Base-by-base conservation (phyloP, 2,329 filamentous ascomycete species). In the Colletotrichum camelliae region DNA sequence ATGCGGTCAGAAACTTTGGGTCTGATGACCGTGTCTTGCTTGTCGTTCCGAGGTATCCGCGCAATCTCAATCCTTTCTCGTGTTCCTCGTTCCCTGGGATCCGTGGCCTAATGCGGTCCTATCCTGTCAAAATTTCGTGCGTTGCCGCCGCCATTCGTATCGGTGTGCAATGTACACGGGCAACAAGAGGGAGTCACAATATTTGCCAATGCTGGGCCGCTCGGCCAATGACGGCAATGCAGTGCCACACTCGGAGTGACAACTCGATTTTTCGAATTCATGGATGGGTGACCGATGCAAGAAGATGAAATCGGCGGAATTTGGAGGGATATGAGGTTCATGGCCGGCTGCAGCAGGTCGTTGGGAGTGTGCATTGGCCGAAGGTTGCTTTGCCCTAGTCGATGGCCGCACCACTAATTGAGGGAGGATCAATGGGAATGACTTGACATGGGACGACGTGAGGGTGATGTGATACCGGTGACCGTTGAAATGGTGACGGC, bases 1-100 rank as follows among this genome's bases (percentile, higher is more conserved):
- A 76, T 69, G 70, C 65, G 65, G 74, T 66, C 74, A 76, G 74
- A 74, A 76, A 74, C 70, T 66, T 69, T 76, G 72, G 74, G 74
- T 76, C 74, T 75, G 71, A 67, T 76, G 74, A 76, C 74, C 72
- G 60, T 71, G 72, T 76, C 72, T 68, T 70, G 48, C 70, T 66
- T 60, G 61, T 71, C 57, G 31, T 76, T 48, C 74, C 74, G 74
- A 76, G 60, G 74, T 76, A 73, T 76, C 74, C 67, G 74, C 66
- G 66, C 71, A 70, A 75, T 70, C 66, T 75, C 72, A 48, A 71
- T 61, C 74, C 74, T 61, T 75, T 60, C 67, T 76, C 74, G 71
- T 75, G 52, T 75, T 67, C 39, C 35, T 75, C 43, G 43, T 52
- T 52, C 43, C 43, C 52, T 57, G 66, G 66, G 66, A 71, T 64